Evolutionary conservation across 805 yeast genomes (phyloP).

Genomic region (Pichia thaimueangensis): DNA sequence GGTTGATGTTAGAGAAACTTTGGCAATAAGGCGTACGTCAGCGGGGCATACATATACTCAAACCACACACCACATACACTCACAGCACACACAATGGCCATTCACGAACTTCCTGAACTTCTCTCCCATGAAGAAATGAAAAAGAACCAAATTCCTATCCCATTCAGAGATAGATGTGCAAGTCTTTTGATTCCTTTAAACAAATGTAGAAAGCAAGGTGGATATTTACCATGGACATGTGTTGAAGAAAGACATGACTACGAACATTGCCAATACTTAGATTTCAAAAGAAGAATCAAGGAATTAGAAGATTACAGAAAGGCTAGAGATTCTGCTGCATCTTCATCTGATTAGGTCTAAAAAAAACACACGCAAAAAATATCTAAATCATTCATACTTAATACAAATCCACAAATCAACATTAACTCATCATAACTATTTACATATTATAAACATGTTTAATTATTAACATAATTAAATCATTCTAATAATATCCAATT

Average conservation of each 20-base stretch:
- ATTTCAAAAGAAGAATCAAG: conserved; percentile 72
- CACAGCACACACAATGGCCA: conserved; percentile 21
- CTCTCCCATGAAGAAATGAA: conserved; percentile 79
- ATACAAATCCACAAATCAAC: no score
- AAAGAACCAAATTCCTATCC: conserved; percentile 67
- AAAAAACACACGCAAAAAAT: no score
- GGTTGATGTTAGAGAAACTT: no score
- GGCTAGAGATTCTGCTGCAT: conserved; percentile 22
- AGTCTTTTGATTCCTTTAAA: conserved; percentile 51
- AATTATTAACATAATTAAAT: no score
- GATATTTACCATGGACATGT: conserved; percentile 66
- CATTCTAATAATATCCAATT: no score
- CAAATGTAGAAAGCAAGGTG: conserved; percentile 52
- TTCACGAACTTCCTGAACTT: conserved; percentile 36
- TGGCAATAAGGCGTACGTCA: no score
- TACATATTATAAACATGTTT: no score
- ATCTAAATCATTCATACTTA: no score
- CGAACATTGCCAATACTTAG: conserved; percentile 80
- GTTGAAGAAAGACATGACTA: conserved; percentile 72
- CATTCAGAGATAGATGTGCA: conserved; percentile 83
- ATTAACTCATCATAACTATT: no score
- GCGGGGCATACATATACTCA: no score
- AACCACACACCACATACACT: no score
- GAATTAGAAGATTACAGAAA: conserved; percentile 57
- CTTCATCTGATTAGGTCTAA: no score